phyloP scores from a whole-genome alignment of 2,329 filamentous ascomycete genomes.

The Penicillium sp. region DNA sequence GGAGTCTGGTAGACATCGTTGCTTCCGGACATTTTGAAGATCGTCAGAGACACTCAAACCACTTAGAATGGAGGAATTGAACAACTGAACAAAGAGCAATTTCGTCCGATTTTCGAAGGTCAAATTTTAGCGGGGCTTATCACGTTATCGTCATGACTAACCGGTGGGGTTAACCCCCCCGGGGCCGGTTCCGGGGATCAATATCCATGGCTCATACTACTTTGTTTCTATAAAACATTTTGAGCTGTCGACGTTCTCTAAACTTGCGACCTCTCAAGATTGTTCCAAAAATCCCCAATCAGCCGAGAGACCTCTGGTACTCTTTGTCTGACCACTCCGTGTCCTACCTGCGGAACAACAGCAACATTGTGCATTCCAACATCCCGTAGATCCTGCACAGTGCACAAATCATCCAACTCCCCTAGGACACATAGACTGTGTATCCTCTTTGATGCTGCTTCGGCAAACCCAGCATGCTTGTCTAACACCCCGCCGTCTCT shows the following conservation, averaged over 20 bases:
- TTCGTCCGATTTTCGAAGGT: constrained; percentile 34
- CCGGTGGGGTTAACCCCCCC: not conserved
- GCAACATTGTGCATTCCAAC: constrained; percentile 39
- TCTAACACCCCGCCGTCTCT: constrained; percentile 51
- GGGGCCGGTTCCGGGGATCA: not conserved
- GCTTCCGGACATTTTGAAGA: constrained; percentile 37
- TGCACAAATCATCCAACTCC: constrained; percentile 39
- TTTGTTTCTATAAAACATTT: not conserved
- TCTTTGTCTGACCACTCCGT: constrained; percentile 44
- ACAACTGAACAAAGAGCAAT: constrained; percentile 17
- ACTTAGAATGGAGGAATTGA: constrained; percentile 21
- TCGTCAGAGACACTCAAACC: constrained; percentile 18
- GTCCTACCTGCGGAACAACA: constrained; percentile 42
- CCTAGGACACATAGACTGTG: constrained; percentile 38
- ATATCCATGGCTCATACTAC: not conserved
- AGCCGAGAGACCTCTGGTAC: constrained; percentile 39
- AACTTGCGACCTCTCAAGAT: constrained; percentile 24
- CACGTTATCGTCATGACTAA: constrained; percentile 33
- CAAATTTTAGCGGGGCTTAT: constrained; percentile 38
- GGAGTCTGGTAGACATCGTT: constrained; percentile 67
- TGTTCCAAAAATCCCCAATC: constrained; percentile 31
- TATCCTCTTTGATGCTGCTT: constrained; percentile 29
- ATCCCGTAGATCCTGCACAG: constrained; percentile 30
- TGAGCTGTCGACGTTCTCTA: not conserved
- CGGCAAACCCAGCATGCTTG: constrained; percentile 34